Conservation (phyloP, 2,329 filamentous ascomycete genomes). For the Hymenoscyphus infarciens region DNA sequence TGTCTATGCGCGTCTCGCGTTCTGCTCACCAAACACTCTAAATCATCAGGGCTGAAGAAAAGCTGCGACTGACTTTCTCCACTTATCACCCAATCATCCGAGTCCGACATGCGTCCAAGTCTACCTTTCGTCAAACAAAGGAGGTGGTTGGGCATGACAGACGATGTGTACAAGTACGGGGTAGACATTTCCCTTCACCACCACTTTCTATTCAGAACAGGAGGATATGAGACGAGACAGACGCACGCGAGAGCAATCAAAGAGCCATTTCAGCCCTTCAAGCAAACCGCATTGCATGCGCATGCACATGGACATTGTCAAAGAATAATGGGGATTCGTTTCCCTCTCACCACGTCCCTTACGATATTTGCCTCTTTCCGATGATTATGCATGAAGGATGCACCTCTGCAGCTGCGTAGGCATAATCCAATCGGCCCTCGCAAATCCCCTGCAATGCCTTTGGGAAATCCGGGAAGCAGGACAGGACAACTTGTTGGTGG, state of each 20-base stretch:
- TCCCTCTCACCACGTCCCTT: not conserved
- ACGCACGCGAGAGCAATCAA: not conserved
- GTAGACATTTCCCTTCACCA: too few species aligned
- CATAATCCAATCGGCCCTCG: not conserved
- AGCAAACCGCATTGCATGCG: not conserved
- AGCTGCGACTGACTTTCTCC: not conserved
- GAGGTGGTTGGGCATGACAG: conserved; percentile 3
- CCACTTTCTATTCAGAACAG: too few species aligned
- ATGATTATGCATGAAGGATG: not conserved
- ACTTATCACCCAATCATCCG: not conserved
- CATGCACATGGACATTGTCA: not conserved
- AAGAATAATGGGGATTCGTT: not conserved
- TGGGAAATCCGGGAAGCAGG: not conserved
- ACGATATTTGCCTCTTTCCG: not conserved
- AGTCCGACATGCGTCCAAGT: not conserved
- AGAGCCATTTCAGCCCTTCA: not conserved
- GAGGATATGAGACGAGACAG: not conserved
- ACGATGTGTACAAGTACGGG: too few species aligned
- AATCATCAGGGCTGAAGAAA: not conserved
- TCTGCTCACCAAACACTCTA: not conserved
- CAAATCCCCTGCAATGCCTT: not conserved
- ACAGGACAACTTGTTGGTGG: not conserved
- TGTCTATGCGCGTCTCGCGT: too few species aligned
- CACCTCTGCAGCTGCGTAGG: not conserved
- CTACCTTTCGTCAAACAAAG: not conserved